Percentiles rank a stretch among this genome's conserved stretches.
Evolutionary conservation across 441 rosid genomes (phyloP).

Genomic region (Aquilaria agallochum): DNA sequence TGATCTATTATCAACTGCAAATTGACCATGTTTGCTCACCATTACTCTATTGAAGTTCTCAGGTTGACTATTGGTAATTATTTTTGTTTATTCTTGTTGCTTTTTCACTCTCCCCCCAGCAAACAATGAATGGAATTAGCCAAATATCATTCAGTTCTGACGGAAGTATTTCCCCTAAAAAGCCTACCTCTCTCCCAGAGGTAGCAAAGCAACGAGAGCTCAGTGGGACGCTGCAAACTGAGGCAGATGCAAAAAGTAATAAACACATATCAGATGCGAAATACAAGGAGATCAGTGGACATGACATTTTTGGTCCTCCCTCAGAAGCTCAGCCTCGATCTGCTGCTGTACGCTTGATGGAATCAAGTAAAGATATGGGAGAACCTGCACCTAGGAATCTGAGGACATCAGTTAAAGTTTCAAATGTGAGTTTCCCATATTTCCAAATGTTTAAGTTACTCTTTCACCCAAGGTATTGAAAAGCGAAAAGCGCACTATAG

Average conservation of each 20-base stretch:
- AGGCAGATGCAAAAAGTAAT: constrained; percentile 37
- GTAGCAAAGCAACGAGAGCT: constrained; percentile 64
- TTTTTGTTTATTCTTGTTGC: neutral
- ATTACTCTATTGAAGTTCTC: constrained; percentile 3
- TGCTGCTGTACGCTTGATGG: constrained; percentile 31
- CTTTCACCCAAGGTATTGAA: too few relatives aligned
- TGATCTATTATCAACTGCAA: constrained; percentile 6
- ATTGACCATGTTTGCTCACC: neutral
- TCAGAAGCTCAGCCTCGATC: constrained; percentile 52
- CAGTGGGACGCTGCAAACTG: constrained; percentile 43
- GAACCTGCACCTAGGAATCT: constrained; percentile 62
- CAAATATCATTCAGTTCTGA: constrained; percentile 62
- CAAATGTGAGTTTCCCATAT: constrained; percentile 43
- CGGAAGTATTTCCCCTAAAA: constrained; percentile 50
- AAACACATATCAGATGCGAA: constrained; percentile 52
- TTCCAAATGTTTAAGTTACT: too few relatives aligned
- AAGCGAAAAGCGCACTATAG: too few relatives aligned
- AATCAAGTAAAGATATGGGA: constrained; percentile 39
- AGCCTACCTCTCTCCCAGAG: constrained; percentile 41
- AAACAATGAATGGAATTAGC: constrained; percentile 44
- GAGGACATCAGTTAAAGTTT: constrained; percentile 81
- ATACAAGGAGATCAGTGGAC: constrained; percentile 50
- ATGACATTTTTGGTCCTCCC: constrained; percentile 52
- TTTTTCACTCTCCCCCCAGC: constrained; percentile 21
- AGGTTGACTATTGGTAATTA: constrained; percentile 14